A percentile compares a stretch with the other conserved stretches of the same genome.
Evolutionary conservation across 2,329 filamentous ascomycete genomes (phyloP).

Genomic region (Incumbomyces delicatus): DNA sequence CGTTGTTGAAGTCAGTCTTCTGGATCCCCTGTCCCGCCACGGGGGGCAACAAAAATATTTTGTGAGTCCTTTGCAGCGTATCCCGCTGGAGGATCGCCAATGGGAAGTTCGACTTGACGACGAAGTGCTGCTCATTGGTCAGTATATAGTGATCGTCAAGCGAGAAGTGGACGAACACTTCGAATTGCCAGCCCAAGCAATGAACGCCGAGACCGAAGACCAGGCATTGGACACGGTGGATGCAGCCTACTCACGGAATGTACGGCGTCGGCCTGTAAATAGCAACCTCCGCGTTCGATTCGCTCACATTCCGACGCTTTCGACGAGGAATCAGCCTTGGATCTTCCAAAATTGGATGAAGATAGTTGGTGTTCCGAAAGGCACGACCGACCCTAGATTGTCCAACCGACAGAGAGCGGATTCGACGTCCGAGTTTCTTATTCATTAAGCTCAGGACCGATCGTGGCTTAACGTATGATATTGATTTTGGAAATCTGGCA

Average conservation of each 20-base stretch:
- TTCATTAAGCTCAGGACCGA: no score
- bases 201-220: no score
- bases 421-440: no score
- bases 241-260: no score
- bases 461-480: no score
- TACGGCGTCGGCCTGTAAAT: no score
- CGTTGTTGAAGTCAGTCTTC: constrained; percentile 7
- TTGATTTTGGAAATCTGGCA: no score
- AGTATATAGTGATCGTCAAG: constrained; percentile 8
- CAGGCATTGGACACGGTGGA: no score
- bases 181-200: no score
- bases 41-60: constrained; percentile 3
- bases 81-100: constrained; percentile 3
- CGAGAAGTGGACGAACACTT: no score
- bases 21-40: neutral
- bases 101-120: constrained; percentile 8
- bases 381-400: constrained; percentile 1
- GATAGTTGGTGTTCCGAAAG: neutral
- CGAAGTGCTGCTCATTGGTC: constrained; percentile 8
- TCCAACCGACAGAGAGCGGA: neutral
- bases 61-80: constrained; percentile 5
- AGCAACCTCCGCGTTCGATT: no score
- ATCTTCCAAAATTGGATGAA: constrained; percentile 2
- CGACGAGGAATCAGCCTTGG: neutral
- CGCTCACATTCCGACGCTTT: no score